Evolutionary conservation across 177 flowering plant genomes (phyloP).

Genomic region (Vitis hybrid): DNA sequence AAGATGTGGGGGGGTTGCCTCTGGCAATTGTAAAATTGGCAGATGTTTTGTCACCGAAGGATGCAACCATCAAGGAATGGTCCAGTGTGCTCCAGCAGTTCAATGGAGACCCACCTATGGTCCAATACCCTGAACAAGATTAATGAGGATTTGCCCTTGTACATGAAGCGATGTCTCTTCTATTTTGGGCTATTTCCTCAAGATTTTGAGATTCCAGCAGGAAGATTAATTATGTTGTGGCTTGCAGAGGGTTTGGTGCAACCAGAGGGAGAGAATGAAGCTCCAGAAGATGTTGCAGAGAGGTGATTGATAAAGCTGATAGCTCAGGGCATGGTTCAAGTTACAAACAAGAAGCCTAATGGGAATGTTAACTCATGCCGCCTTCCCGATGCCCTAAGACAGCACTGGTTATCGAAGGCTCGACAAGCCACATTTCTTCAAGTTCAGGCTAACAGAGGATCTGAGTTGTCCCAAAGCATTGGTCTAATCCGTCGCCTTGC

Average conservation of each 20-base stretch:
- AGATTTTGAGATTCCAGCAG: not conserved
- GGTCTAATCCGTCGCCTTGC: no score
- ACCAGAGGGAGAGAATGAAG: not conserved
- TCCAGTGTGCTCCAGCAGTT: no score
- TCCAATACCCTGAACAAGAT: no score
- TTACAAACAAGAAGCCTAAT: not conserved
- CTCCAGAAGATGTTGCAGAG: not conserved
- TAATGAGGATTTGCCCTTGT: not conserved
- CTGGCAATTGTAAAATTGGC: no score
- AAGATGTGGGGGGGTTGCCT: not conserved
- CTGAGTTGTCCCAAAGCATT: no score
- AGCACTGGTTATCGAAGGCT: no score
- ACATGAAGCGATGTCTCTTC: not conserved
- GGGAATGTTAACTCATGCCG: constrained; percentile 1
- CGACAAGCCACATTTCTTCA: no score
- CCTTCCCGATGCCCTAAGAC: not conserved
- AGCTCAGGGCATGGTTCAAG: constrained; percentile 2
- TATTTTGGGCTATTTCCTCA: constrained; percentile 1
- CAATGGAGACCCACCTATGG: not conserved
- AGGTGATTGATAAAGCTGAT: not conserved
- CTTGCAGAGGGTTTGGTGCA: constrained; percentile 1
- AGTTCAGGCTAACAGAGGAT: no score
- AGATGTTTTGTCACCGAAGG: no score
- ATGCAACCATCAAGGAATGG: no score
- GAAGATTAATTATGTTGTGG: constrained; percentile 4